These are phyloP conservation scores for Wickerhamomyces alni DNA, from an alignment of 805 yeast genomes.

Conservation along the genomic window DNA sequence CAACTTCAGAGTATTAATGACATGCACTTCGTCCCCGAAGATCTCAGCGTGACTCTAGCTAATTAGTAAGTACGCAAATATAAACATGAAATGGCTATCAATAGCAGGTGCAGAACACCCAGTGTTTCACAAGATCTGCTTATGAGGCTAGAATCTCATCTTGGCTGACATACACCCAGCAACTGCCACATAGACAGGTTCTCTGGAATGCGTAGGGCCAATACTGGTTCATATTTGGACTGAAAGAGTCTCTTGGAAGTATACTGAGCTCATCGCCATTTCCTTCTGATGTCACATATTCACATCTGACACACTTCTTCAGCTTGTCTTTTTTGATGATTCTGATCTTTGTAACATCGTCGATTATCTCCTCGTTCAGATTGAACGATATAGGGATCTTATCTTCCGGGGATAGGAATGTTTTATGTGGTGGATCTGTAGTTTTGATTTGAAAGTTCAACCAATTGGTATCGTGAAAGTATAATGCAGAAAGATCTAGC, in stretches of 20 bases:
- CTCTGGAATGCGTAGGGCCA: conserved; percentile 69
- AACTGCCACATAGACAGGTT: conserved; percentile 73
- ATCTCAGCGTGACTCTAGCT: too few relatives aligned
- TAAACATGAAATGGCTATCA: too few relatives aligned
- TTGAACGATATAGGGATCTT: conserved; percentile 28
- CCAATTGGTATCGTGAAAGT: conserved; percentile 65
- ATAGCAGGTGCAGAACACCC: too few relatives aligned
- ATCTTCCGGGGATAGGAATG: conserved; percentile 28
- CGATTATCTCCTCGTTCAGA: conserved; percentile 25
- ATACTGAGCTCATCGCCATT: conserved; percentile 25
- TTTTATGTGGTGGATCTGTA: conserved; percentile 25
- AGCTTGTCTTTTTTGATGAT: conserved; percentile 22
- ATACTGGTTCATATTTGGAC: conserved; percentile 25
- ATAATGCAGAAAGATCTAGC: conserved; percentile 37
- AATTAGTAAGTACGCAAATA: too few relatives aligned
- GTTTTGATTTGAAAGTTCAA: conserved; percentile 32
- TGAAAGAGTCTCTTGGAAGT: conserved; percentile 9
- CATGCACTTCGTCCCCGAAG: too few relatives aligned
- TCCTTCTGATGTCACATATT: conserved; percentile 34
- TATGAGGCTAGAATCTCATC: conserved; percentile 2
- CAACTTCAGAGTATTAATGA: too few relatives aligned
- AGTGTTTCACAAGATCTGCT: neutral
- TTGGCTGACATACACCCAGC: conserved; percentile 48
- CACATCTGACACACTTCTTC: conserved; percentile 51
- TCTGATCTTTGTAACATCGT: conserved; percentile 23